A percentile compares a stretch with the other conserved stretches of the same genome.
These are phyloP conservation scores for Apiospora pterosperma DNA, from an alignment of 2,329 filamentous ascomycete genomes.

Conservation along the genomic window DNA sequence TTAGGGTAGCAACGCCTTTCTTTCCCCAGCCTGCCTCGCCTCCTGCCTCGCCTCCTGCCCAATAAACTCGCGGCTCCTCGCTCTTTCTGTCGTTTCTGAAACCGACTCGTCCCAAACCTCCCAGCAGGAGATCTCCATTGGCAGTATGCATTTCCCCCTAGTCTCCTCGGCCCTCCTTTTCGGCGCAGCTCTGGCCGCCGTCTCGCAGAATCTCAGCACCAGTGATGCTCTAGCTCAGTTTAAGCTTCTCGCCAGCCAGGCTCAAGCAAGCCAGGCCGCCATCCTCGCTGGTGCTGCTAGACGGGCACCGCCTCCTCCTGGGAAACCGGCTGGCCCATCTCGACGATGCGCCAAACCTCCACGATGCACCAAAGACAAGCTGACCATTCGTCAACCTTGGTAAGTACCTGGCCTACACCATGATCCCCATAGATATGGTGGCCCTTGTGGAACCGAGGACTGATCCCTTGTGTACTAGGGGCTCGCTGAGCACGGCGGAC, in stretches of 20 bases:
- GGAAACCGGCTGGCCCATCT: background rate
- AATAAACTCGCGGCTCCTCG: background rate
- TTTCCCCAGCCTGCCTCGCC: too few relatives aligned
- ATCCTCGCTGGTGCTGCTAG: background rate
- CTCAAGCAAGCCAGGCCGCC: background rate
- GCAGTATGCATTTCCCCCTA: background rate
- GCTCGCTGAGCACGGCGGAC: constrained; percentile 12
- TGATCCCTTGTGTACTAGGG: constrained; percentile 8
- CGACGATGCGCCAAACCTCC: background rate
- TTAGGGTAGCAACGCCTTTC: background rate
- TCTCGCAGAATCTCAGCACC: background rate
- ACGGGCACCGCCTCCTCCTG: background rate
- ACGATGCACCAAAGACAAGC: background rate
- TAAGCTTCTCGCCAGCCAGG: background rate
- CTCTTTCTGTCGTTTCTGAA: background rate
- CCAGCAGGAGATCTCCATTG: background rate
- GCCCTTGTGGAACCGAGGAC: background rate
- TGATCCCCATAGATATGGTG: background rate
- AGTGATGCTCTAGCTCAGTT: background rate
- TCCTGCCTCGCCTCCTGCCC: background rate
- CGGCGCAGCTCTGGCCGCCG: background rate
- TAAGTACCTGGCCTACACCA: background rate
- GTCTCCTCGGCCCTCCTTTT: background rate
- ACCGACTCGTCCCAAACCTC: background rate
- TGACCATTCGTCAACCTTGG: background rate